Evolutionary conservation across 352 stramenopile genomes (phyloP).

Genomic region (Halophytophthora batemanensis): DNA sequence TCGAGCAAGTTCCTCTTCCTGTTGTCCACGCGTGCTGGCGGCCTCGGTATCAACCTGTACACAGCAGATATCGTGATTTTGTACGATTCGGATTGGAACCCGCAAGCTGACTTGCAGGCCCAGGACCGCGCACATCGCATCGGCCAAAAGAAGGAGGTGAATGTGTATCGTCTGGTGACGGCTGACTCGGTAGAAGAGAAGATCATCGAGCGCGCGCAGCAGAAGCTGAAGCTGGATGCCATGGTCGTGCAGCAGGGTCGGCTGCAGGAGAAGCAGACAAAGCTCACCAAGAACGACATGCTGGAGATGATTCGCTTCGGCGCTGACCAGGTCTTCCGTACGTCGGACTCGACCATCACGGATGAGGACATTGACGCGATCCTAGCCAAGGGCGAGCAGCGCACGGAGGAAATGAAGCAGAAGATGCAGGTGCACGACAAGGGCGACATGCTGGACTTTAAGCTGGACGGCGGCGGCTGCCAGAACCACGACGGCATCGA

Average conservation of each 20-base stretch:
- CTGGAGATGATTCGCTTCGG: slow-evolving; percentile 97
- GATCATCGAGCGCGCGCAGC: slow-evolving; percentile 96
- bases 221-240: slow-evolving; percentile 94
- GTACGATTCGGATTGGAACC: slow-evolving; percentile 98
- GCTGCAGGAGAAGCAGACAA: slow-evolving; percentile 87
- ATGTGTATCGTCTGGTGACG: slow-evolving; percentile 94
- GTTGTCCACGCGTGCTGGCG: slow-evolving; percentile 95
- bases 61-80: slow-evolving; percentile 99
- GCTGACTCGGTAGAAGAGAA: slow-evolving; percentile 98
- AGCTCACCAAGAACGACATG: slow-evolving; percentile 95
- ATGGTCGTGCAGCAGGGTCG: slow-evolving; percentile 87
- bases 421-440: slow-evolving; percentile 87
- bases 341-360: slow-evolving; percentile 95
- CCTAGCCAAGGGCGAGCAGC: slow-evolving; percentile 87
- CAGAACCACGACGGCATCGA: slow-evolving; percentile 97
- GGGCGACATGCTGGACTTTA: slow-evolving; percentile 86
- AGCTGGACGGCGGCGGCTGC: slow-evolving; percentile 90
- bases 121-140: slow-evolving; percentile 97
- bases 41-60: slow-evolving; percentile 98
- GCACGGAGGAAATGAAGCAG: slow-evolving; percentile 86
- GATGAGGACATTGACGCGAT: slow-evolving; percentile 99
- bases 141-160: slow-evolving; percentile 98
- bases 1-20: slow-evolving; percentile 98
- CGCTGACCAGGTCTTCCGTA: slow-evolving; percentile 97
- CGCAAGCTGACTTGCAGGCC: slow-evolving; percentile 95